Base-by-base conservation (phyloP, 768 basidiomycete genomes). In the Cystobasidium tubakii region DNA sequence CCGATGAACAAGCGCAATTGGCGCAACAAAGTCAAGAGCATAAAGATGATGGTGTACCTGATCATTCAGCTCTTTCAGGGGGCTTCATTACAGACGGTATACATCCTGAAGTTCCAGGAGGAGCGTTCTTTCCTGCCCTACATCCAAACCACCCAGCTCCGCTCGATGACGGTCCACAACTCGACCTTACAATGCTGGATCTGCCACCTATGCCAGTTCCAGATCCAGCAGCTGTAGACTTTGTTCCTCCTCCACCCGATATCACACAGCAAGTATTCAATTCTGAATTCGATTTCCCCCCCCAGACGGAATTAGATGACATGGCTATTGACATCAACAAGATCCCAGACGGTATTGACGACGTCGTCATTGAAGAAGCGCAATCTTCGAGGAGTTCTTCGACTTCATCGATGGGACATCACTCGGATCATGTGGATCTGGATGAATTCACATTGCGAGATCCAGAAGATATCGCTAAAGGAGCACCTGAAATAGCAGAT, bases 191-290 rank as follows among this genome's bases (percentile, higher is more conserved):
- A 13, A 62, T 53, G 33, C 25, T 71, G 12, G 33, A 71, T 53
- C 69, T 71, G 19, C 69, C 69, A 12, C 69, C 69, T n/a, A 71
- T 71, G 69, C 69, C 69, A 1, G 53, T 44, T 25, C 69, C 69
- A 55, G 54, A 55, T 27, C 69, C 69, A 3, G 54, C 54, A 29
- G 57, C 57, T 29, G 27, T 29, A 29, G 57, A 34, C 27, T 34
- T 6, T 12, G 57, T 12, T 60, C 29, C 33, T 34, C 57, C 57
- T 60, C 29, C 57, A 34, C 57, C 27, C 17, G 57, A 60, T 60
- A 60, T 34, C 12, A 19, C 46, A 3, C 46, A 50, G 23, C 63
- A 39, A 12, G 33, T 33, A 15, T 60, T 34, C 57, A 60, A 27
- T 12, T 3, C 57, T 60, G 57, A 34, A 31, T 60, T 34, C 23